Evolutionary conservation across 2,329 filamentous ascomycete genomes (phyloP), one percentile per base, ranked within the genome.

Genomic region (Neonectria neomacrospora): DNA sequence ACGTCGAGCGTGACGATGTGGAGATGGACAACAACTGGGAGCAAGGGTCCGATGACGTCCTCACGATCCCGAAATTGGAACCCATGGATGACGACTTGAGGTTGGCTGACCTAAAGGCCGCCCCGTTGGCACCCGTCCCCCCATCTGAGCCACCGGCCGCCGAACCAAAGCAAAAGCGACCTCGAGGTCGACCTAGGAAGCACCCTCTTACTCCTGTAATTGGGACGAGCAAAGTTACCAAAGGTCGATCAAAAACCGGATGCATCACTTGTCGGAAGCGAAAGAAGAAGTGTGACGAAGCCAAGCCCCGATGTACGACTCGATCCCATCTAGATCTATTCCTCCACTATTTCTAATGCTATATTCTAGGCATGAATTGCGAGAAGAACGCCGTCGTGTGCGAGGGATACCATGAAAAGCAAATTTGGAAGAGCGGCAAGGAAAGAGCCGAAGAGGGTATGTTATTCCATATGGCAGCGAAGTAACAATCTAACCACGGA

Each of bases 351-450:
- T 60, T 64, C 54, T 70, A 64, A 71, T 52, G 65, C 71, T 50
- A 66, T 71, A 28, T 76, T 67, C 60, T 61, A 93, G 91, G 92
- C 71, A 85, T 93, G 78, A 96, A 96, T 73, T 97, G 94, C 74
- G 91, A 96, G 79, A 97, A 97, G 83, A 97, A 97, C 76, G 93
- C 93, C 9, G 92, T 97, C 12, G 88, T 94, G 12, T 97, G 94
- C 75, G 93, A 97, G 79, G 94, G 94, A 12, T 97, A 97, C 74
- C 92, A 92, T 54, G 91, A 93, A 65, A 93, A 93, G 76, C 91
- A 92, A 62, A 86, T 93, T 55, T 97, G 94, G 94, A 93, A 90
- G 77, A 94, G 92, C 74, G 93, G 93, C 28, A 93, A 88, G 75
- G 91, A 95, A 77, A 90, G 85, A 74, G 85, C 88, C 34, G 89